Evolutionary conservation across 2,329 filamentous ascomycete genomes (phyloP).

Genomic region (Trichoderma sp.): DNA sequence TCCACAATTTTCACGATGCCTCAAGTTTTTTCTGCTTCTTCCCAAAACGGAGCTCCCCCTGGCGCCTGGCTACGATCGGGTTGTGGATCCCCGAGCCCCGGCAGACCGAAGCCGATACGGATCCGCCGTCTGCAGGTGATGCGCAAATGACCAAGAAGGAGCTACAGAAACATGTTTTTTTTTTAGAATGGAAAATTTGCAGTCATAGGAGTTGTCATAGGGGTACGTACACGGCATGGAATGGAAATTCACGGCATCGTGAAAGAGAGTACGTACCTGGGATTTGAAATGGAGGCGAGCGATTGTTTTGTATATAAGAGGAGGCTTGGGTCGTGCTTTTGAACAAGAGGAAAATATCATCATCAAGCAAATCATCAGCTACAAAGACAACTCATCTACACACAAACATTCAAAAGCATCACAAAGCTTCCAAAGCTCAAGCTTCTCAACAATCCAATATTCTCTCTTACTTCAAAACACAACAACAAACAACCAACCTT

Average conservation of each 20-base stretch:
- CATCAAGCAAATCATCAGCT: constrained; percentile 1
- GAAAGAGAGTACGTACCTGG: constrained; percentile 5
- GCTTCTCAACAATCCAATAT: background rate
- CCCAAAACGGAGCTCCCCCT: background rate
- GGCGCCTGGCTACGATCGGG: constrained; percentile 16
- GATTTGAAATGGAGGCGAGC: background rate
- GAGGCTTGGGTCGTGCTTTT: background rate
- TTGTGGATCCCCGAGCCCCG: constrained; percentile 1
- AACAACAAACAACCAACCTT: background rate
- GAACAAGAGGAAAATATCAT: background rate
- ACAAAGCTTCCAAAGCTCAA: background rate
- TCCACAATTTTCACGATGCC: background rate
- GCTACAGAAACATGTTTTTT: constrained; percentile 1
- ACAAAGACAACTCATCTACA: background rate
- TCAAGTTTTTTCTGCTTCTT: background rate
- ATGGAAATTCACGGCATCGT: constrained; percentile 19
- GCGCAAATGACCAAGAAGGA: background rate
- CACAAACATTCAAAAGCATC: background rate
- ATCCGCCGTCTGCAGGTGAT: constrained; percentile 8
- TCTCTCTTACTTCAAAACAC: background rate
- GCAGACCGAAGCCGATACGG: constrained; percentile 1
- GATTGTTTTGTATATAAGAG: constrained; percentile 1
- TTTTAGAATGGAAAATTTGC: background rate
- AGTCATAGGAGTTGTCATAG: background rate
- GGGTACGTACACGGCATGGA: background rate